Percentiles rank a stretch among this genome's conserved stretches.
These are phyloP conservation scores for Colletotrichum simmondsii DNA, from an alignment of 2,329 filamentous ascomycete species.

Conservation along the genomic window DNA sequence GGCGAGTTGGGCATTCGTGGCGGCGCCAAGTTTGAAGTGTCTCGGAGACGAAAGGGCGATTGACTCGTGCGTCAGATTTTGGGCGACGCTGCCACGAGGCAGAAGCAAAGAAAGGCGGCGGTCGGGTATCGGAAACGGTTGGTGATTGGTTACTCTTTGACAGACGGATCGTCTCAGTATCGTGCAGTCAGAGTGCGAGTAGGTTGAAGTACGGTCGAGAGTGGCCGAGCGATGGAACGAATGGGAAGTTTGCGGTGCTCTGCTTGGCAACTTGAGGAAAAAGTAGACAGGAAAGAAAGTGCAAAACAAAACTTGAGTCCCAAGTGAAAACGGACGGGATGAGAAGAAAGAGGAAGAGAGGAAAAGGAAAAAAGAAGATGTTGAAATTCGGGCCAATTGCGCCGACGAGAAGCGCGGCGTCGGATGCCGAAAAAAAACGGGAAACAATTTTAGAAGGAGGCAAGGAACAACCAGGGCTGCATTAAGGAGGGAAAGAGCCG, in stretches of 20 bases:
- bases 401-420: conserved; percentile 8
- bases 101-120: conserved; percentile 29
- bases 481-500: not conserved
- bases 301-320: not conserved
- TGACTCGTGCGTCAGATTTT: conserved; percentile 29
- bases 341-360: conserved; percentile 3
- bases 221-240: not conserved
- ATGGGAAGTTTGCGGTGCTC: not conserved
- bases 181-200: not conserved
- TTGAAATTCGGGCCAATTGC: conserved; percentile 8
- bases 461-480: not conserved
- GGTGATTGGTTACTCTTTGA: conserved; percentile 18
- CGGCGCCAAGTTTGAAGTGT: conserved; percentile 28
- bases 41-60: conserved; percentile 25
- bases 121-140: conserved; percentile 1
- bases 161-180: not conserved
- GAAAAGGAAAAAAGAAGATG: not conserved
- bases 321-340: not conserved
- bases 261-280: not conserved
- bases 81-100: conserved; percentile 29
- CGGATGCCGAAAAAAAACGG: not conserved
- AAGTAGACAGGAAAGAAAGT: not conserved
- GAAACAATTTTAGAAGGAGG: conserved; percentile 3
- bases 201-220: not conserved
- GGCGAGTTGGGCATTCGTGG: conserved; percentile 12